Evolutionary conservation across 257 asterid genomes (phyloP), one percentile per base, ranked within the genome.

Genomic region (Ligustrum vulgare): DNA sequence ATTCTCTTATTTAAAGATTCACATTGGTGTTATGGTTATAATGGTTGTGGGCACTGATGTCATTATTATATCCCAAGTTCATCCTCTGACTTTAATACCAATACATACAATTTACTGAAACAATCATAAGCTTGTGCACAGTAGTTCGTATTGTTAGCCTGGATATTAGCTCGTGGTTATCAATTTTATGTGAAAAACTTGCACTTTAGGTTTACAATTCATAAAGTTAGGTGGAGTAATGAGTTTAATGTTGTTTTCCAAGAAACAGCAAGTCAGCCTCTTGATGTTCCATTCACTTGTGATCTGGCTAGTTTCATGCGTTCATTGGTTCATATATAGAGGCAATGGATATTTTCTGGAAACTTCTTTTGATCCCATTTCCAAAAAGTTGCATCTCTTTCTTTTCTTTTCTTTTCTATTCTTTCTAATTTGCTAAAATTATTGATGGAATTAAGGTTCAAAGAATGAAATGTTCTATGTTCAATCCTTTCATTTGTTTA

Each of bases 101-200:
- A 0, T 47, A 3, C 49, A 56, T 32, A 18, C 73, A 18, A 68
- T 45, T 10, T 34, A 16, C 11, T 68, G 45, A 13, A 35, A 47
- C 56, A 47, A 47, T 47, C 56, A 47, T 47, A 47, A 16, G 56
- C 6, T 47, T 47, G 56, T 47, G 6, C 2, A 22, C 8, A n/a
- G 28, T 51, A 20, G 25, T 51, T 5, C 28, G n/a, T n/a, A 51
- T 20, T 20, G 23, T 51, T 51, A 23, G 9, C 66, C 1, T 22
- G 66, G 15, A 9, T 58, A 33, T 22, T 58, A 58, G 66, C 36
- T 6, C 22, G 33, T 64, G 74, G 35, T 8, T 73, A 51, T 62
- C 34, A 22, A 16, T 28, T 69, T 72, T 69, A 73, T 54, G 65
- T 72, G 70, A 70, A 54, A 54, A 37, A 20, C 23, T 58, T 58